A percentile compares a stretch with the other conserved stretches of the same genome.
phyloP scores from a whole-genome alignment of 768 basidiomycete genomes.

The Suillus lakei region DNA sequence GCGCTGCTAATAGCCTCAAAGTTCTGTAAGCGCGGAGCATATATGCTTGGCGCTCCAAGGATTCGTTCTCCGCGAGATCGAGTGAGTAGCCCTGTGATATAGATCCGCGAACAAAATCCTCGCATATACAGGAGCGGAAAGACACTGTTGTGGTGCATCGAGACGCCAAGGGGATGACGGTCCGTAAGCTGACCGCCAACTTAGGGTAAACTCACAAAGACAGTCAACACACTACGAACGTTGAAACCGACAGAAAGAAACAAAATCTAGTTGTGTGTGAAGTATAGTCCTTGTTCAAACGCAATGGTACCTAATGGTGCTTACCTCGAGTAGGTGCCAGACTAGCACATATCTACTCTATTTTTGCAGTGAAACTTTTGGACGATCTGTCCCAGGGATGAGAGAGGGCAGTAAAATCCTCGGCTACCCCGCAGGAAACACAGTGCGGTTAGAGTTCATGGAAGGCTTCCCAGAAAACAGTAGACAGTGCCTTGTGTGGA shows the following conservation, averaged over 20 bases:
- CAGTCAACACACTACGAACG: too few relatives aligned
- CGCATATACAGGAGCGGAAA: not conserved
- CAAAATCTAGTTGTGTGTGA: not conserved
- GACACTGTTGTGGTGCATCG: not conserved
- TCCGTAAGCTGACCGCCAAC: not conserved
- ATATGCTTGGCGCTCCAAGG: not conserved
- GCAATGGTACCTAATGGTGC: not conserved
- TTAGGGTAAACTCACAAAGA: not conserved
- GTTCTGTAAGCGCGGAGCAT: not conserved
- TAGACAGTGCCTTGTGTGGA: not conserved
- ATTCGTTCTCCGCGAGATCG: conserved; percentile 1
- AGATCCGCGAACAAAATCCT: not conserved
- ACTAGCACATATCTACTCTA: not conserved
- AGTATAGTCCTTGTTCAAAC: not conserved
- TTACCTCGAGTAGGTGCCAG: not conserved
- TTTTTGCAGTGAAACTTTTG: not conserved
- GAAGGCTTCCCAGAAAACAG: not conserved
- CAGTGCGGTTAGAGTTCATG: not conserved
- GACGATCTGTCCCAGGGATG: not conserved
- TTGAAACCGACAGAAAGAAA: not conserved
- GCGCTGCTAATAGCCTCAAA: not conserved
- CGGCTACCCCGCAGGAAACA: not conserved
- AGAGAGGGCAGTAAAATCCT: not conserved
- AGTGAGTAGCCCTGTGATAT: not conserved
- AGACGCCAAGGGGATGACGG: not conserved